Base-by-base conservation (phyloP, 768 basidiomycete species). In the Ramaria sp. region DNA sequence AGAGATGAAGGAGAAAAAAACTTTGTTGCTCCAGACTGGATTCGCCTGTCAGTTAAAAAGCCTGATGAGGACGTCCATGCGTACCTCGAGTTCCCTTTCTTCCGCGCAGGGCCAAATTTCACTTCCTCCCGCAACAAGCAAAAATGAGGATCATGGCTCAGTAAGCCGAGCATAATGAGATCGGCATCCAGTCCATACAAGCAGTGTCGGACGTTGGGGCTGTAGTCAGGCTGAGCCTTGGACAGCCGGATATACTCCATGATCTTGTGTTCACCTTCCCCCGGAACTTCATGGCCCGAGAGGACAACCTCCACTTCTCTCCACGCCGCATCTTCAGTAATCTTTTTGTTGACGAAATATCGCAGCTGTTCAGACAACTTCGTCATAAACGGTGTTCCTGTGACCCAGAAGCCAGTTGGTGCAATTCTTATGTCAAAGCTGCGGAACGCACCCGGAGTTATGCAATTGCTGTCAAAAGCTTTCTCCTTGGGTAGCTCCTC, bases 201-300 rank as follows among this genome's bases (percentile, higher is more conserved):
- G 72, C 96, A 99, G 71, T 99, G 96, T 62, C 96, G 86, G 55
- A 93, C 80, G 70, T 97, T 98, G 3, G 95, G 91, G 71, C 96
- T 88, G 74, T 98, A 94, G 68, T 91, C 86, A 7, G 88, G 90
- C 69, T 98, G 96, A 31, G 96, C 94, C 63, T 94, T 88, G 53
- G 88, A 85, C 59, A 92, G 72, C 39, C 96, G 86, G 68, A 99
- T 98, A 71, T 94, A 99, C 69, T 97, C 96, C 89, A 98, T 97
- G 63, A 99, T 94, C 77, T 99, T 99, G 80, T 99, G 96, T 68
- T 99, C 96, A 59, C 96, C 96, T 71, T 99, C 96, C 62, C 96
- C 96, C 0, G 96, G 96, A 3, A 97, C 94, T 64, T 99, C 95
- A 69, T 98, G 93, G 11, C 96, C 96, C 30, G 91, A 95, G 38